phyloP scores from a whole-genome alignment of 352 stramenopile genomes.

The Thalassiosira livingstoniorum region DNA sequence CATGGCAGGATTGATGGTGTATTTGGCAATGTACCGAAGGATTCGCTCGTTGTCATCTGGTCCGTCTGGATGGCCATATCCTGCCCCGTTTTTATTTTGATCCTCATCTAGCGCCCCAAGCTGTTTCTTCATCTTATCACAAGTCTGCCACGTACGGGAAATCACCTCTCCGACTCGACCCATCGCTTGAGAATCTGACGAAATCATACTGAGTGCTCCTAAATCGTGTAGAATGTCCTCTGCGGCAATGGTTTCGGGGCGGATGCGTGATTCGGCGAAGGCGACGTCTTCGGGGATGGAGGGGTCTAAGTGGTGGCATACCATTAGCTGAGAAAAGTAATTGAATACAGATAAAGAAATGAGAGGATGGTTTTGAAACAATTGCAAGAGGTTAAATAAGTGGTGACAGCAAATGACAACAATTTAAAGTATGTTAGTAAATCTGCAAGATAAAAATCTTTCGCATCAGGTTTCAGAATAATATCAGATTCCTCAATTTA shows the following conservation, averaged over 20 bases:
- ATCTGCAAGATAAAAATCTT: too few relatives aligned
- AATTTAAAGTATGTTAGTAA: too few relatives aligned
- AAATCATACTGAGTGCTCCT: conserved; percentile 96
- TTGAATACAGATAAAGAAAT: conserved; percentile 1
- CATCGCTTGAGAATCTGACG: conserved; percentile 96
- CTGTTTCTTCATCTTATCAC: conserved; percentile 98
- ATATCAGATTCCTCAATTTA: too few relatives aligned
- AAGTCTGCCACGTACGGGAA: conserved; percentile 94
- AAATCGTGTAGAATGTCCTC: conserved; percentile 98
- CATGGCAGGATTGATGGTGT: conserved; percentile 98
- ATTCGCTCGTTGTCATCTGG: conserved; percentile 94
- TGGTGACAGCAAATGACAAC: too few relatives aligned
- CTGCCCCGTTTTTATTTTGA: conserved; percentile 48
- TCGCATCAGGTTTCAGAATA: too few relatives aligned
- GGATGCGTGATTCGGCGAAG: conserved; percentile 97
- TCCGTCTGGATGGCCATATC: conserved; percentile 42
- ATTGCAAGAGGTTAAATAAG: not conserved
- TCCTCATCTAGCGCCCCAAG: conserved; percentile 91
- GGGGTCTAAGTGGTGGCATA: conserved; percentile 97
- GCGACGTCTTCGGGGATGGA: conserved; percentile 96
- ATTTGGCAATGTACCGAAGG: conserved; percentile 96
- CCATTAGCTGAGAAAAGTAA: conserved; percentile 88
- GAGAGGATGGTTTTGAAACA: not conserved
- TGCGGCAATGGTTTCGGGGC: conserved; percentile 95
- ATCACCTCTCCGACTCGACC: conserved; percentile 96